phyloP scores from a whole-genome alignment of 805 yeast species.

The Starmera amethionina region DNA sequence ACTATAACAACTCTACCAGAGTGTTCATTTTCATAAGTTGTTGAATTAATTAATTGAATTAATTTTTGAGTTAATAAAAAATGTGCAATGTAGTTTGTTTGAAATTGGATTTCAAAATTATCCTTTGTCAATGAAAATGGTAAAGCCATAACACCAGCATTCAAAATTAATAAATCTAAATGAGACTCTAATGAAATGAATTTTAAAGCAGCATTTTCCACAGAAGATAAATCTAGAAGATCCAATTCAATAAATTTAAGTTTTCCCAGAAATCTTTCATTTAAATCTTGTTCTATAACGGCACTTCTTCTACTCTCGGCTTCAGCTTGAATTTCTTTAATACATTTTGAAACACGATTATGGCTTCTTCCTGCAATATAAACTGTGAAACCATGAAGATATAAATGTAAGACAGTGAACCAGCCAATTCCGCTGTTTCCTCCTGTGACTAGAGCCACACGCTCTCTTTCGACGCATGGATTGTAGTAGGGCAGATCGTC shows the following conservation, averaged over 20 bases:
- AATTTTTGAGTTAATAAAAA: conserved; percentile 57
- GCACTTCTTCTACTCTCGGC: conserved; percentile 26
- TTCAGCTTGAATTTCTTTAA: conserved; percentile 42
- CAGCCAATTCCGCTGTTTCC: conserved; percentile 80
- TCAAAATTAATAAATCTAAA: conserved; percentile 57
- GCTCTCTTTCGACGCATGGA: conserved; percentile 37
- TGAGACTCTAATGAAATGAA: conserved; percentile 36
- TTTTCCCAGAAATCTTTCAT: conserved; percentile 33
- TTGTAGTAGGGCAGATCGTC: conserved; percentile 50
- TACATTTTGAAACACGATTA: conserved; percentile 45
- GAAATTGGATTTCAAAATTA: conserved; percentile 71
- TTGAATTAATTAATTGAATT: conserved; percentile 38
- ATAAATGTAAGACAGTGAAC: conserved; percentile 64
- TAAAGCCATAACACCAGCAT: conserved; percentile 77
- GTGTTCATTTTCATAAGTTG: conserved; percentile 3
- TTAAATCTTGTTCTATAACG: conserved; percentile 5
- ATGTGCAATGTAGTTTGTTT: conserved; percentile 70
- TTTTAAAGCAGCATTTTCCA: conserved; percentile 33
- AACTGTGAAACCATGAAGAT: conserved; percentile 67
- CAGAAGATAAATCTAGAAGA: conserved; percentile 30
- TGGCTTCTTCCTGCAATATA: conserved; percentile 66
- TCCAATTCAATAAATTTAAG: conserved; percentile 46
- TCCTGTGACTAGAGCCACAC: conserved; percentile 69
- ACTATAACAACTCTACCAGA: conserved; percentile 45
- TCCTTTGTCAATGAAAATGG: conserved; percentile 58